phyloP scores from a whole-genome alignment of 495 filamentous ascomycete genomes.

The Aspergillus incahuasiensis region DNA sequence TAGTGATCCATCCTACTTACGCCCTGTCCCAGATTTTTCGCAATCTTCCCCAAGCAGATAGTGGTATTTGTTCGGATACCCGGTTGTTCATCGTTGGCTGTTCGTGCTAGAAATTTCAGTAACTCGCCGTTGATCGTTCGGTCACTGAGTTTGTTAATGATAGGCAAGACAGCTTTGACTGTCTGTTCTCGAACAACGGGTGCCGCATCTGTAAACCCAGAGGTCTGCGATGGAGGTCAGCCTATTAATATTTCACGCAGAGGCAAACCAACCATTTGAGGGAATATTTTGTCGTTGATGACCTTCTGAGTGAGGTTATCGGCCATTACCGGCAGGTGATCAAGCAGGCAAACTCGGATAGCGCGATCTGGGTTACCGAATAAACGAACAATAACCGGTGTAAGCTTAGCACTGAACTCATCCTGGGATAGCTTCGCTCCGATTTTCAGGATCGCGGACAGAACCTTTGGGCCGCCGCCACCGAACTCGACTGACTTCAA shows the following conservation, averaged over 20 bases:
- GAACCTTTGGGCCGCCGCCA: conserved; percentile 89
- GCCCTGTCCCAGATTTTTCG: conserved; percentile 73
- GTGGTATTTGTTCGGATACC: conserved; percentile 98
- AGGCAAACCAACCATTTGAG: conserved; percentile 63
- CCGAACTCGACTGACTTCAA: conserved; percentile 96
- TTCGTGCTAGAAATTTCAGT: conserved; percentile 86
- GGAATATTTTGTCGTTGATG: conserved; percentile 95
- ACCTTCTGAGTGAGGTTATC: conserved; percentile 82
- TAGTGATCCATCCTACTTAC: conserved; percentile 32
- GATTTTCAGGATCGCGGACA: conserved; percentile 84
- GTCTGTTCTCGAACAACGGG: conserved; percentile 94
- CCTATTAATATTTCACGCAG: conserved; percentile 1
- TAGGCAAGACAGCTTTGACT: conserved; percentile 80
- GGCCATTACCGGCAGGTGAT: conserved; percentile 87
- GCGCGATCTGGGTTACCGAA: conserved; percentile 91
- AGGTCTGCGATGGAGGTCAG: conserved; percentile 49
- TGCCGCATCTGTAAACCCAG: conserved; percentile 87
- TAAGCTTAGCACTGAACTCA: conserved; percentile 80
- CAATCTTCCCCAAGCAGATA: conserved; percentile 93
- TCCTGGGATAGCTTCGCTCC: conserved; percentile 79
- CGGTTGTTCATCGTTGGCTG: conserved; percentile 94
- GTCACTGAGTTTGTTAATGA: conserved; percentile 86
- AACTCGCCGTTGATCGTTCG: conserved; percentile 90
- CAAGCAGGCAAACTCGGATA: conserved; percentile 84
- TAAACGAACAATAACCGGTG: conserved; percentile 79